Percentiles rank a stretch among this genome's conserved stretches.
phyloP scores from a whole-genome alignment of 495 filamentous ascomycete species.

The Amphirosellinia nigrospora region DNA sequence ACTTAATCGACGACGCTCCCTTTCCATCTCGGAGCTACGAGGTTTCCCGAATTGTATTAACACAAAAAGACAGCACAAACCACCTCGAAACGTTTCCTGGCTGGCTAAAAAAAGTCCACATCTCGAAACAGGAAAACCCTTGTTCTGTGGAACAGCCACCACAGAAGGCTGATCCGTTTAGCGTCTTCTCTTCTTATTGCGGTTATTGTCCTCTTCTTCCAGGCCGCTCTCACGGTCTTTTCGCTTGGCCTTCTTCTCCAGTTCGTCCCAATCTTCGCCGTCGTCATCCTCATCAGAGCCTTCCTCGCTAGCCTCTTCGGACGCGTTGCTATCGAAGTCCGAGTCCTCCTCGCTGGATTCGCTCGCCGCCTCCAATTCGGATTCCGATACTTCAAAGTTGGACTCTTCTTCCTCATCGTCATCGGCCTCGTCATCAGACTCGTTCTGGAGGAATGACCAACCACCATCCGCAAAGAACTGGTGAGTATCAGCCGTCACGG shows the following conservation, averaged over 20 bases:
- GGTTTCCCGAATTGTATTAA: conserved; percentile 14
- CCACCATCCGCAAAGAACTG: conserved; percentile 94
- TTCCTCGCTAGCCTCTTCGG: conserved; percentile 73
- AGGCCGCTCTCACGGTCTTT: conserved; percentile 77
- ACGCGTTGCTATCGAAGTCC: conserved; percentile 91
- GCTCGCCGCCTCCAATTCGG: conserved; percentile 77
- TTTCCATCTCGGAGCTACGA: not conserved
- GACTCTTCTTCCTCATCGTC: conserved; percentile 83
- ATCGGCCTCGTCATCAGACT: conserved; percentile 83
- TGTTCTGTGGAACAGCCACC: not conserved
- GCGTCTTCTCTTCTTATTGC: conserved; percentile 53
- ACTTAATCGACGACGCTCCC: not conserved
- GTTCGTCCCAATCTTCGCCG: conserved; percentile 91
- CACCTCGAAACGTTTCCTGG: not conserved
- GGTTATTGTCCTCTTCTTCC: conserved; percentile 67
- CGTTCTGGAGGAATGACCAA: conserved; percentile 89
- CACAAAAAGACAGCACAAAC: conserved; percentile 5
- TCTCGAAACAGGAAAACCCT: not conserved
- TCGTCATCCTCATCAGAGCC: conserved; percentile 77
- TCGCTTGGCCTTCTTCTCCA: conserved; percentile 88
- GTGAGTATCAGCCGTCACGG: conserved; percentile 89
- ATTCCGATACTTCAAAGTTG: conserved; percentile 87
- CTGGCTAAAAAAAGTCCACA: not conserved
- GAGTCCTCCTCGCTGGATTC: conserved; percentile 87
- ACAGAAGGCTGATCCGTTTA: conserved; percentile 19